Base-by-base conservation (phyloP, 2,329 filamentous ascomycete genomes). In the Dactylonectria estremocensis region DNA sequence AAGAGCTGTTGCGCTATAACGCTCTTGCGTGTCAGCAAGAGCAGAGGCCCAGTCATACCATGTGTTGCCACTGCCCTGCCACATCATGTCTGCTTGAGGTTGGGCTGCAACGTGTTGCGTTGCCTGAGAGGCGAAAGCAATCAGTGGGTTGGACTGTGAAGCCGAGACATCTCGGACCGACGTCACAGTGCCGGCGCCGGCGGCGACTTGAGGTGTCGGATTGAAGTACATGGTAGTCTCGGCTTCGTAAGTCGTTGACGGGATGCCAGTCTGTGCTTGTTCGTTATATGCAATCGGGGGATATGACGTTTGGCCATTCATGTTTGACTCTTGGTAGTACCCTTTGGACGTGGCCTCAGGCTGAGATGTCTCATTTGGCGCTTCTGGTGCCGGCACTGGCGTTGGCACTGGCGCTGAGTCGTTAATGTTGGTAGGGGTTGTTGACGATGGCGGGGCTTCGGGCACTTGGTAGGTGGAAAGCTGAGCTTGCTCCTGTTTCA, bases 1-100 rank as follows among this genome's bases (percentile, higher is more conserved):
- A 13, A 88, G 77, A 14, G 86, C 82, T 52, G 80, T 84, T 31
- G 85, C 85, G 66, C 83, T 84, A 75, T 84, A 87, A 24, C 84
- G 81, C 50, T 87, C 84, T 64, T 86, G 84, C 37, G 77, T 84
- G 69, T 86, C 83, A 37, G 83, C 81, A 31, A 89, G 84, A 60
- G 86, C 85, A 0, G 83, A 81, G 9, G 86, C 85, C 87, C 87
- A 89, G 76, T 88, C 84, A 16, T 86, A 82, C 87, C 87, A 89
- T 0, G 85, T 81, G 67, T 84, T 88, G 8, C 80, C 81, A 3
- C 78, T 75, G 11, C 69, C 68, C 40, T 77, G 77, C 80, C 77
- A 82, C 69, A 80, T 76, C 66, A 77, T 75, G n/a, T 79, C 77
- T 5, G 76, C 59, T 1, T 71, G 50, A 7, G 74, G 67, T 33